Base-by-base conservation (phyloP, 2,329 filamentous ascomycete genomes). In the Ascochyta clinopodiicola region DNA sequence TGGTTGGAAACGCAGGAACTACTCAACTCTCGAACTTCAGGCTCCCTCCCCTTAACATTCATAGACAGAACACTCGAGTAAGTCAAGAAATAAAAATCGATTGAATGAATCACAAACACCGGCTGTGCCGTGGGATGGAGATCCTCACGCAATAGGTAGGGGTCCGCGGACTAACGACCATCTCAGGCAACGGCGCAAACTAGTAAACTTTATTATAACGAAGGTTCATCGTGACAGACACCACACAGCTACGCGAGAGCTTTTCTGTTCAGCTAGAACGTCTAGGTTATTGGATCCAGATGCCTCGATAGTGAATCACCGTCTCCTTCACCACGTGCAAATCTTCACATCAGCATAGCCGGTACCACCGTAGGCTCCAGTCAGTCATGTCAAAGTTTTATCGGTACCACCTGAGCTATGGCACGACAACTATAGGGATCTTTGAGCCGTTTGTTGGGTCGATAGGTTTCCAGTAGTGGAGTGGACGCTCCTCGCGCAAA, bases 211-310 rank as follows among this genome's bases (percentile, higher is more conserved):
- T 55, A 42, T 27, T 8, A 17, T 12, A 15, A 24, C 21, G 36
- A 46, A 55, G n/a, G 40, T 45, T 55, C 34, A 19, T 29, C 42
- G 25, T 55, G 45, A 55, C 45, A 55, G 51, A 44, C 15, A 55
- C 35, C 29, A 42, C 36, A 37, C 40, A 43, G 46, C 36, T 37
- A 32, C 40, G 36, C 29, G 40, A 45, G 25, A 40, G 40, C 45
- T 40, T 25, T 35, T 17, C n/a, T 4, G 17, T 27, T 17, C 36
- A 55, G 35, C 52, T 50, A 55, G 45, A 55, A 34, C 21, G 17
- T 27, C 44, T 44, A 49, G 38, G 13, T 17, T 50, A 50, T 50
- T 55, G 52, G 35, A 40, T 29, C 36, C 19, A 40, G 45, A 45
- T 45, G 51, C 31, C 40, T 50, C 45, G 45, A 50, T 45, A 35